Percentiles rank a stretch among this genome's conserved stretches.
These are phyloP conservation scores for Ceratocystis smalleyi DNA, from an alignment of 2,329 filamentous ascomycete genomes.

Conservation along the genomic window DNA sequence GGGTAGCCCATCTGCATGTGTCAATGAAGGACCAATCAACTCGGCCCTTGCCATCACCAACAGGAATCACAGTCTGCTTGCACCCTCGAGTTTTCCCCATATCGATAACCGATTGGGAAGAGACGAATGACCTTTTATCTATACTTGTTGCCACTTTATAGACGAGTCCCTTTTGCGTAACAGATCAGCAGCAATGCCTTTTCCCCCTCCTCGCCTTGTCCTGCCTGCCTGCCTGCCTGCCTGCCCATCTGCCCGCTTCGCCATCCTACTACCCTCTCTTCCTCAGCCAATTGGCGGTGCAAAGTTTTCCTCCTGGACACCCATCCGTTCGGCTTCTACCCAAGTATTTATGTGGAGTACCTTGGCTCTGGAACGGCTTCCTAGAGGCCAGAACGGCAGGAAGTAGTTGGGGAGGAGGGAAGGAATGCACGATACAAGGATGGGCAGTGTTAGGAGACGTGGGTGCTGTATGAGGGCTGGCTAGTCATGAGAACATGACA, in stretches of 20 bases:
- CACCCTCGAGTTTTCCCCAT: neutral
- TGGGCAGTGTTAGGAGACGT: neutral
- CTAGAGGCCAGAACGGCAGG: conserved; percentile 1
- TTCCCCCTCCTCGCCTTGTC: neutral
- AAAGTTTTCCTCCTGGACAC: neutral
- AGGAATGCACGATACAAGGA: neutral
- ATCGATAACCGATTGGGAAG: neutral
- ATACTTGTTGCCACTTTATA: neutral
- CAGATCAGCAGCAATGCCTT: neutral
- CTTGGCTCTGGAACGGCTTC: neutral
- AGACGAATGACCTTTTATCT: neutral
- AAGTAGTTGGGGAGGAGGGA: neutral
- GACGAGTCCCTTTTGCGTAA: neutral
- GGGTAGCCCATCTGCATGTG: neutral
- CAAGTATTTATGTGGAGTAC: neutral
- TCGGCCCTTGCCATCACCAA: neutral
- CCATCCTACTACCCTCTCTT: neutral
- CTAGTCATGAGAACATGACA: neutral
- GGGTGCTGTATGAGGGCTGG: too few relatives aligned
- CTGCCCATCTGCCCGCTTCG: too few relatives aligned
- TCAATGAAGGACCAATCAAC: neutral
- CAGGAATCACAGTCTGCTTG: neutral
- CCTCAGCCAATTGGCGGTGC: neutral
- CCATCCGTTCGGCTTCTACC: neutral
- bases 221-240: neutral